A percentile compares a stretch with the other conserved stretches of the same genome.
phyloP scores from a whole-genome alignment of 176 grass and related monocot genomes.

The Cymbopogon citratus region DNA sequence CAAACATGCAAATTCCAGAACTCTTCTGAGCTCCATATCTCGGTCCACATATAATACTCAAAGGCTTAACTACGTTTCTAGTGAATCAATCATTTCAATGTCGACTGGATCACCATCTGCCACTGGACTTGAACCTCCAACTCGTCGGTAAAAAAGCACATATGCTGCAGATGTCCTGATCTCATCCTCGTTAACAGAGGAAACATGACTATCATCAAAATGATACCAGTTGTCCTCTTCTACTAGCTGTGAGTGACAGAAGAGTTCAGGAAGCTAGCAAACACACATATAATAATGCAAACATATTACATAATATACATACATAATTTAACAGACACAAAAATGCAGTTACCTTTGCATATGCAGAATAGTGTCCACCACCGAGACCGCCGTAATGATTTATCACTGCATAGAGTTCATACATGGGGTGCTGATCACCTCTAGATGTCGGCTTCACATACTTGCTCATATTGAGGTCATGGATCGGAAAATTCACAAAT shows the following conservation, averaged over 20 bases:
- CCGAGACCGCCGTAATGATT: constrained; percentile 97
- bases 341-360: constrained; percentile 61
- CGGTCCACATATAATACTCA: constrained; percentile 6
- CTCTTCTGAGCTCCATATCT: constrained; percentile 13
- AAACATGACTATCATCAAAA: constrained; percentile 97
- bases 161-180: constrained; percentile 80
- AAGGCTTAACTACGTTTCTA: constrained; percentile 22
- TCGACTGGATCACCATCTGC: constrained; percentile 22
- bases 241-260: constrained; percentile 45
- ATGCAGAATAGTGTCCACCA: constrained; percentile 95
- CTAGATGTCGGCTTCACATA: constrained; percentile 40
- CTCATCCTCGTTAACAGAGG: constrained; percentile 66
- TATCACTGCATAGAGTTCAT: constrained; percentile 91
- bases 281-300: not conserved
- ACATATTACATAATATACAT: not conserved
- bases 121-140: constrained; percentile 32
- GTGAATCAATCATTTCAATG: constrained; percentile 43
- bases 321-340: not conserved
- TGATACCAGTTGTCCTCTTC: constrained; percentile 91
- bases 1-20: not conserved
- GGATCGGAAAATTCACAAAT: constrained; percentile 89
- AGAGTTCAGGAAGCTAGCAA: constrained; percentile 9
- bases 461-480: constrained; percentile 72
- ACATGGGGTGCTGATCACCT: constrained; percentile 20
- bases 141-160: constrained; percentile 74